These are phyloP conservation scores for Penicillium robsamsonii DNA, from an alignment of 495 filamentous ascomycete species.

Conservation along the genomic window DNA sequence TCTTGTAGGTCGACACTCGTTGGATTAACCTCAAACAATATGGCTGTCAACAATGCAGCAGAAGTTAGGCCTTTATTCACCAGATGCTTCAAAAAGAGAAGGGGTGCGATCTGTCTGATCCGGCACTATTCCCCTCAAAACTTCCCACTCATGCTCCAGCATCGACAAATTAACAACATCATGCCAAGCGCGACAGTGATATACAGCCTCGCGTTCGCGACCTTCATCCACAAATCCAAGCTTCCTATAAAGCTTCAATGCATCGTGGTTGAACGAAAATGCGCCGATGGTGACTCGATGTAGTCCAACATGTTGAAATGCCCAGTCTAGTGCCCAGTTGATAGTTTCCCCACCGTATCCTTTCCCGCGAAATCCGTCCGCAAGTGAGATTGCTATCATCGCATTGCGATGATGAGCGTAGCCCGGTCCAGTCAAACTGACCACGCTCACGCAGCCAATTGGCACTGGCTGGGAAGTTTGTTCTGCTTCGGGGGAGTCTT, in stretches of 20 bases:
- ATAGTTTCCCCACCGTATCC: slow-evolving; percentile 57
- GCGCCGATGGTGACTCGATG: slow-evolving; percentile 35
- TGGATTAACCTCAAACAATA: too few species aligned
- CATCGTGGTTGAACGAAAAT: slow-evolving; percentile 45
- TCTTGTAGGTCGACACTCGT: too few species aligned
- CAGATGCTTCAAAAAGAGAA: background rate
- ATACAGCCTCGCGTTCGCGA: slow-evolving; percentile 40
- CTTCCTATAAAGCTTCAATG: slow-evolving; percentile 41
- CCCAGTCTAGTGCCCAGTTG: slow-evolving; percentile 50
- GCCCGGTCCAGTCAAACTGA: background rate
- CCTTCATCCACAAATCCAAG: slow-evolving; percentile 53
- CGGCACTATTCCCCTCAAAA: background rate
- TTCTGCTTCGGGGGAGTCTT: background rate
- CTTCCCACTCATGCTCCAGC: slow-evolving; percentile 48
- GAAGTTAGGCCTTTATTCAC: background rate
- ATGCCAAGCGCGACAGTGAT: slow-evolving; percentile 43
- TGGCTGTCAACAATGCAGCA: too few species aligned
- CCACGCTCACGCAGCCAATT: background rate
- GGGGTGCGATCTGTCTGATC: background rate
- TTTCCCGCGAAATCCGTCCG: slow-evolving; percentile 36
- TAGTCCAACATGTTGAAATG: slow-evolving; percentile 43
- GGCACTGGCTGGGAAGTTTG: background rate
- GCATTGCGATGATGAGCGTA: slow-evolving; percentile 40
- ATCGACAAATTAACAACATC: slow-evolving; percentile 43
- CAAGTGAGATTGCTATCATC: slow-evolving; percentile 41